Percentiles rank a stretch among this genome's conserved stretches.
Conservation (phyloP, 768 basidiomycete genomes). For the Russula compacta region DNA sequence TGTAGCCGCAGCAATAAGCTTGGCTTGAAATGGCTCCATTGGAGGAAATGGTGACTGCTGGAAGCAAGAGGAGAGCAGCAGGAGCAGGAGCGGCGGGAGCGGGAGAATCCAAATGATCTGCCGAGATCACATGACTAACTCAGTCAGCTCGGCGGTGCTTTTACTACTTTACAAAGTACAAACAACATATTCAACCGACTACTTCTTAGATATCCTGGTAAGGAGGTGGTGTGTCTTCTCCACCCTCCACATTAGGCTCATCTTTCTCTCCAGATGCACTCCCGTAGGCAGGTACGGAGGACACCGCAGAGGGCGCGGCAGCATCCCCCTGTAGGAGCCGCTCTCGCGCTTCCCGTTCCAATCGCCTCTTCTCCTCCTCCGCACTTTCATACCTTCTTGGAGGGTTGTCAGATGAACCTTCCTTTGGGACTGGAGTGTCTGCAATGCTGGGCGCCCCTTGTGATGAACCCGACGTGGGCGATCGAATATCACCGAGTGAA, state of each 20-base stretch:
- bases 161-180: neutral
- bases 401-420: slow-evolving; percentile 7
- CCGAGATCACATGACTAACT: neutral
- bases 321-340: slow-evolving; percentile 28
- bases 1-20: slow-evolving; percentile 68
- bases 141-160: neutral
- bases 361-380: slow-evolving; percentile 58
- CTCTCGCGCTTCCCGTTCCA: slow-evolving; percentile 46
- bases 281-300: slow-evolving; percentile 28
- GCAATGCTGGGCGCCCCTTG: slow-evolving; percentile 1
- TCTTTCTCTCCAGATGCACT: slow-evolving; percentile 27
- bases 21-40: slow-evolving; percentile 73
- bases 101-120: neutral
- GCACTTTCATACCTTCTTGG: slow-evolving; percentile 36
- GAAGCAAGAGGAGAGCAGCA: neutral
- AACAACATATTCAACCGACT: no score
- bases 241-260: slow-evolving; percentile 22
- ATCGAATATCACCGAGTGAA: slow-evolving; percentile 42
- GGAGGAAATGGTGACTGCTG: neutral
- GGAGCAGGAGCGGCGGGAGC: neutral
- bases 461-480: neutral
- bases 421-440: slow-evolving; percentile 19
- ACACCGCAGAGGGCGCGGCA: neutral
- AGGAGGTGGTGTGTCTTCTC: slow-evolving; percentile 33
- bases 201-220: slow-evolving; percentile 33